Evolutionary conservation across 805 yeast genomes (phyloP).

Genomic region (Candida nemodendra): DNA sequence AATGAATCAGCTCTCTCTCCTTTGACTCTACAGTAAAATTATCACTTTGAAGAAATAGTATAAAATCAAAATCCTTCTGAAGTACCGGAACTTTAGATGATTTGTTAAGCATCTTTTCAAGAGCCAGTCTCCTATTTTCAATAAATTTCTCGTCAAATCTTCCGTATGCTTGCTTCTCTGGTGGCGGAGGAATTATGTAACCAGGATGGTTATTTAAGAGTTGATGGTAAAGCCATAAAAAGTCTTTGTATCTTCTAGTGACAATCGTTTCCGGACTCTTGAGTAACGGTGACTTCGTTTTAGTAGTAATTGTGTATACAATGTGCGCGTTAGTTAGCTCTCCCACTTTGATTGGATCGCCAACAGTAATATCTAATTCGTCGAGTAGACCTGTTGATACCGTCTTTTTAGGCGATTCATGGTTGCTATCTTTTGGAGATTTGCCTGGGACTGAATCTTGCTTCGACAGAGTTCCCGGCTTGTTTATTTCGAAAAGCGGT

Average conservation of each 20-base stretch:
- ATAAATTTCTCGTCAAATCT: conserved; percentile 87
- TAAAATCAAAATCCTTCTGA: conserved; percentile 71
- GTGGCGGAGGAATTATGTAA: conserved; percentile 89
- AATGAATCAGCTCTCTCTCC: conserved; percentile 53
- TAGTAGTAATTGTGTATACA: conserved; percentile 75
- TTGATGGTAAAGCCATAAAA: conserved; percentile 91
- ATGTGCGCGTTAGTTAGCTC: conserved; percentile 88
- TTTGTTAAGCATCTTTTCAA: conserved; percentile 82
- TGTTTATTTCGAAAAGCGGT: conserved; percentile 50
- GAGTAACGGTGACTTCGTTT: conserved; percentile 43
- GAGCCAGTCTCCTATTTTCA: conserved; percentile 77
- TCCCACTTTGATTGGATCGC: conserved; percentile 90
- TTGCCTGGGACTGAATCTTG: not conserved
- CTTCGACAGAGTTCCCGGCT: not conserved
- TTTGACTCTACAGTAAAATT: conserved; percentile 68
- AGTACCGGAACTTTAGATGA: conserved; percentile 57
- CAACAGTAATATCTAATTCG: conserved; percentile 65
- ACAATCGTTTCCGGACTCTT: conserved; percentile 50
- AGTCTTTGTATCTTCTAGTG: conserved; percentile 85
- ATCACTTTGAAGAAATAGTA: conserved; percentile 72
- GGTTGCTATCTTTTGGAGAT: not conserved
- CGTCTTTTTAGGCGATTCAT: not conserved
- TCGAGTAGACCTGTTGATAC: conserved; percentile 20
- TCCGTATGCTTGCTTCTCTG: conserved; percentile 91
- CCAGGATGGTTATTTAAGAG: conserved; percentile 88